Evolutionary conservation across 2,329 filamentous ascomycete species (phyloP), one percentile per base, ranked within the genome.

Genomic region (Amauroascus verrucosus): DNA sequence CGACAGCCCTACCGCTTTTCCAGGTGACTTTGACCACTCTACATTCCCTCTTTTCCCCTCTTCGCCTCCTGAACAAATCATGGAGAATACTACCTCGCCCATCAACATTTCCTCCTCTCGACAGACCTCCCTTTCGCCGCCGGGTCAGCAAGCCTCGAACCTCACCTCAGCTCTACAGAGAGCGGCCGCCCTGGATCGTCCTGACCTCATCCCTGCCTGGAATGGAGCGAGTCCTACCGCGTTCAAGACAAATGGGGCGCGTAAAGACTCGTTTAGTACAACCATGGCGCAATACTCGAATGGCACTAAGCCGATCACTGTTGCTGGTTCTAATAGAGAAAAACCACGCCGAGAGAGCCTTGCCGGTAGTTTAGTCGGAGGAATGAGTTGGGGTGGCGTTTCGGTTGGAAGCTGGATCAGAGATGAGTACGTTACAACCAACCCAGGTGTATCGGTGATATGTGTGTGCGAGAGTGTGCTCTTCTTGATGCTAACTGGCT

Each of bases 321-420:
- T 81, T 65, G 72, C 73, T 57, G 72, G 66, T 41, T 71, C 67
- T 22, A 71, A 70, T 58, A 67, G 67, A 59, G 77, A 79, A 57
- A 74, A 75, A 54, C 72, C 71, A 49, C 72, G 80, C 58, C 70
- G 80, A 60, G 78, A 83, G 67, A 81, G 78, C 66, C 72, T 78
- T 57, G 78, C 78, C 37, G 78, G 80, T 60, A 83, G 80, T 65
- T 70, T 83, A 56, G 74, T 79, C 49, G 85, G 83, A 59, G 90
- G 91, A 63, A 89, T 95, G 84, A 96, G 90, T 71, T 98, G 91
- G 90, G 91, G 91, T 66, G 91, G 90, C 60, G 82, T 95, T 56
- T 97, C 91, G 7, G 88, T 97, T 60, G 91, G 91, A 58, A 97
- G 91, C 65, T 97, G 94, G 77, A 93, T 98, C 70, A 81, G 88